Evolutionary conservation across 345 rosid genomes (phyloP).

Genomic region (Trapa bicornis): DNA sequence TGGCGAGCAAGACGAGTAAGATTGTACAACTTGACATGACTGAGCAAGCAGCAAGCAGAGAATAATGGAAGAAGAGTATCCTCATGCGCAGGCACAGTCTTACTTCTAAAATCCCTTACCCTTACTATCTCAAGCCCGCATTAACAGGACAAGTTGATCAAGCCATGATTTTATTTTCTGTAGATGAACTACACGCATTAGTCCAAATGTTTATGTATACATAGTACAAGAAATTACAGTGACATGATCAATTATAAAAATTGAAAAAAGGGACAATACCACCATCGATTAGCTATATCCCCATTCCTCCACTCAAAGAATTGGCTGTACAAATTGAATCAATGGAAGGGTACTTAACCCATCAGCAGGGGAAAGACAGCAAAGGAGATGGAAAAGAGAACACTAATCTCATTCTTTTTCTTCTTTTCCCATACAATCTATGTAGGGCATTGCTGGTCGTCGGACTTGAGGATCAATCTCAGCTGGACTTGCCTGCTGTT

Average conservation of each 20-base stretch:
- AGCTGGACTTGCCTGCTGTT: slow-evolving; percentile 51
- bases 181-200: not conserved
- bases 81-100: too few relatives aligned
- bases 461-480: slow-evolving; percentile 40
- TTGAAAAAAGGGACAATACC: not conserved
- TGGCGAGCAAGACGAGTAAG: slow-evolving; percentile 5
- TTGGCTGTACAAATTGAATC: not conserved
- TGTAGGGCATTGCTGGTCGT: slow-evolving; percentile 22
- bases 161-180: too few relatives aligned
- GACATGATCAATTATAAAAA: not conserved
- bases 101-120: too few relatives aligned
- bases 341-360: not conserved
- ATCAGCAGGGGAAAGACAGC: not conserved
- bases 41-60: not conserved
- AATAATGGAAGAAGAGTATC: too few relatives aligned
- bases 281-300: not conserved
- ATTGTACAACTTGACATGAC: not conserved
- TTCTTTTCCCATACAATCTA: not conserved
- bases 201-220: not conserved
- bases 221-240: not conserved
- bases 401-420: not conserved
- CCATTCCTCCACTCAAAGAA: not conserved
- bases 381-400: not conserved
- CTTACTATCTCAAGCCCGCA: too few relatives aligned
- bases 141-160: too few relatives aligned